phyloP scores from a whole-genome alignment of 2,329 filamentous ascomycete species.

The Beauveria australis region DNA sequence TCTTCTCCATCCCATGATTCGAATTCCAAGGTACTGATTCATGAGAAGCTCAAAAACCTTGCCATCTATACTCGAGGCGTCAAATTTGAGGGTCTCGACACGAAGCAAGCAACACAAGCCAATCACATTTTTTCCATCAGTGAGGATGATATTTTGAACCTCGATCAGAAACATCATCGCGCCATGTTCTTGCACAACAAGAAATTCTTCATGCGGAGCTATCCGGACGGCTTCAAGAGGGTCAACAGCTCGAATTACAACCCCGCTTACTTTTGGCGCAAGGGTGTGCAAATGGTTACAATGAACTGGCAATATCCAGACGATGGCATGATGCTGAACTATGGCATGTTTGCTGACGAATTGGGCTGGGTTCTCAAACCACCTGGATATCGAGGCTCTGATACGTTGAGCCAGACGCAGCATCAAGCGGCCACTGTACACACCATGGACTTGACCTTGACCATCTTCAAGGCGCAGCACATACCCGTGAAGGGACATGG shows the following conservation, averaged over 20 bases:
- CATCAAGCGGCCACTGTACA: slow-evolving; percentile 38
- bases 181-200: slow-evolving; percentile 84
- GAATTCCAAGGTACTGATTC: slow-evolving; percentile 50
- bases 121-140: slow-evolving; percentile 80
- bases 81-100: slow-evolving; percentile 65
- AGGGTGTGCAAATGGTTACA: slow-evolving; percentile 94
- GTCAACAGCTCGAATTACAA: slow-evolving; percentile 92
- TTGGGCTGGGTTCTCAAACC: slow-evolving; percentile 84
- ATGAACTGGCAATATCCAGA: slow-evolving; percentile 97
- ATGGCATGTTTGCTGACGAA: slow-evolving; percentile 90
- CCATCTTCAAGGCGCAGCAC: slow-evolving; percentile 67
- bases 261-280: slow-evolving; percentile 82
- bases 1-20: slow-evolving; percentile 13
- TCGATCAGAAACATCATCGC: slow-evolving; percentile 54
- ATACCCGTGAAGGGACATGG: slow-evolving; percentile 35
- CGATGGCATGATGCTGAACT: slow-evolving; percentile 90
- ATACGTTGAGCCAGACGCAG: slow-evolving; percentile 31
- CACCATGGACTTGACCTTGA: slow-evolving; percentile 60
- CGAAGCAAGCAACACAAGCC: slow-evolving; percentile 50
- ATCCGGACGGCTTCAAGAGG: slow-evolving; percentile 63
- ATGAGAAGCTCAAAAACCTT: slow-evolving; percentile 61
- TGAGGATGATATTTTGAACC: slow-evolving; percentile 62
- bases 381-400: slow-evolving; percentile 54
- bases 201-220: slow-evolving; percentile 81
- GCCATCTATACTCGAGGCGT: slow-evolving; percentile 84